phyloP scores from a whole-genome alignment of 2,329 filamentous ascomycete genomes.

The Tolypocladium paradoxum region DNA sequence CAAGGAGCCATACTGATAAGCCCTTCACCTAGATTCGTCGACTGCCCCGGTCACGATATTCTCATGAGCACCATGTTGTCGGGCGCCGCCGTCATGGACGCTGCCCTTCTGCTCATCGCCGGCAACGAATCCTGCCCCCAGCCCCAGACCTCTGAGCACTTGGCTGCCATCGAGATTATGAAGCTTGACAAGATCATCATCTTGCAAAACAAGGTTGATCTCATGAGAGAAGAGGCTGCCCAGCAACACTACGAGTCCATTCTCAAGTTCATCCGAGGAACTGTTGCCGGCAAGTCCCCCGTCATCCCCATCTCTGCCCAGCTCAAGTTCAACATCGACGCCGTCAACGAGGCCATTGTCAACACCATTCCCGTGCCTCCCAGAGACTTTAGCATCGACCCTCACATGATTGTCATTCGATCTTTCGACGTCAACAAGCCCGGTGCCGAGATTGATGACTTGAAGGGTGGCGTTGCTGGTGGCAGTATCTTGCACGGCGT shows the following conservation, averaged over 20 bases:
- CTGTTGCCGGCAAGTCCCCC: conserved; percentile 86
- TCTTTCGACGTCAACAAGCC: conserved; percentile 99
- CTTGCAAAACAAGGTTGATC: conserved; percentile 97
- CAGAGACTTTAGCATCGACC: conserved; percentile 82
- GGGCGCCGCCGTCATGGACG: conserved; percentile 98
- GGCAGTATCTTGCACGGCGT: conserved; percentile 95
- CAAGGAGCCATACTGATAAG: background rate
- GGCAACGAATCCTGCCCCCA: conserved; percentile 98
- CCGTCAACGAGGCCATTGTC: conserved; percentile 91
- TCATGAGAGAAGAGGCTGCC: conserved; percentile 94
- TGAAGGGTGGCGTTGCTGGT: conserved; percentile 98
- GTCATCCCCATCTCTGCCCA: conserved; percentile 96
- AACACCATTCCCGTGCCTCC: conserved; percentile 87
- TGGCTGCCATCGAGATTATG: conserved; percentile 99
- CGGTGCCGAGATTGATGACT: conserved; percentile 93
- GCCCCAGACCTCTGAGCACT: conserved; percentile 95
- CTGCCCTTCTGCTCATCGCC: conserved; percentile 87
- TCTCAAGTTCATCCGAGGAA: conserved; percentile 95
- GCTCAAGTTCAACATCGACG: conserved; percentile 99
- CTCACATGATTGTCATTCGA: conserved; percentile 98
- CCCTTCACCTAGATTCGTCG: conserved; percentile 63
- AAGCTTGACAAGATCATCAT: conserved; percentile 99
- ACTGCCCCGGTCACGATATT: conserved; percentile 99
- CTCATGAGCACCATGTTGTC: conserved; percentile 99
- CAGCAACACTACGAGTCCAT: conserved; percentile 94